phyloP scores from a whole-genome alignment of 1,284 basidiomycete species.

The Boletus nobilissimus region DNA sequence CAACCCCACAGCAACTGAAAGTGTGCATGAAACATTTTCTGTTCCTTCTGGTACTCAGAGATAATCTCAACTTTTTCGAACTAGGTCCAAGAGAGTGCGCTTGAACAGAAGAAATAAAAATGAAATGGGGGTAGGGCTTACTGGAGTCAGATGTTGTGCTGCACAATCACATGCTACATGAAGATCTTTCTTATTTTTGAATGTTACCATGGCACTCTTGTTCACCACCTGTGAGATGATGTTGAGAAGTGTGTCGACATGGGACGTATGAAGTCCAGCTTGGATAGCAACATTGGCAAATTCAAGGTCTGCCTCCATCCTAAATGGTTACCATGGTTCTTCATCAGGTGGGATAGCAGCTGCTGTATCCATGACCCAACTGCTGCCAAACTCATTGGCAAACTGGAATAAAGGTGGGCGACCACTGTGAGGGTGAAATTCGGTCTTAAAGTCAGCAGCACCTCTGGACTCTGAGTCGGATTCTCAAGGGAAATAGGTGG shows the following conservation, averaged over 20 bases:
- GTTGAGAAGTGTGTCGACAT: neutral
- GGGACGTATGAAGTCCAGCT: neutral
- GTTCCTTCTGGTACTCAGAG: neutral
- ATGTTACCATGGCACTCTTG: neutral
- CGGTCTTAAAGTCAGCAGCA: neutral
- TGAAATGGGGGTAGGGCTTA: too few species aligned
- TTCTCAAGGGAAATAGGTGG: too few species aligned
- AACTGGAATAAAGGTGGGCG: neutral
- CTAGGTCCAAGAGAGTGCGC: too few species aligned
- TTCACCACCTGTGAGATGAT: neutral
- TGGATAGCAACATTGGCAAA: neutral
- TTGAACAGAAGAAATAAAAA: too few species aligned
- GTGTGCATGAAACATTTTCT: neutral
- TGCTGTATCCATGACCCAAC: too few species aligned
- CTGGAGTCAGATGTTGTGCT: neutral
- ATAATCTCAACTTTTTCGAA: too few species aligned
- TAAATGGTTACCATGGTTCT: neutral
- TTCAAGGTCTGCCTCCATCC: neutral
- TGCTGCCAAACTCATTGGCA: neutral
- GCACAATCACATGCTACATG: neutral
- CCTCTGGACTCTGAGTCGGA: neutral
- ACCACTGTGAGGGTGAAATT: neutral
- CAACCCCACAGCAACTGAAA: conserved; percentile 41
- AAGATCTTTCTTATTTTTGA: neutral
- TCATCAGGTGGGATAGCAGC: neutral